These are phyloP conservation scores for Exophiala dermatitidis DNA, from an alignment of 2,329 filamentous ascomycete genomes.

Conservation along the genomic window DNA sequence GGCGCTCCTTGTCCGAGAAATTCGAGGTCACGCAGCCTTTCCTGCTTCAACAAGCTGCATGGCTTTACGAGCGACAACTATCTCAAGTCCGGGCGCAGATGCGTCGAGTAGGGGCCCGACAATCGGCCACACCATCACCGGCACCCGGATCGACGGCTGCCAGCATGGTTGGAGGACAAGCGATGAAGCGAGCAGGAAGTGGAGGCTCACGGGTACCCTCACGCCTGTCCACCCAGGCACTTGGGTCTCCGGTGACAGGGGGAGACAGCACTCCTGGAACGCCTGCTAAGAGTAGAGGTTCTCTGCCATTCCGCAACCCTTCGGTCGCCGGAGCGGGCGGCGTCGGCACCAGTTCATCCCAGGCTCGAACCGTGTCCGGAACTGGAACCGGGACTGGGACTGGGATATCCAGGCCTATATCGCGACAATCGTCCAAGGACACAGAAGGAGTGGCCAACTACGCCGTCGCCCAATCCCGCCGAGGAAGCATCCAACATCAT, in stretches of 20 bases:
- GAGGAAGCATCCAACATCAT: slow-evolving; percentile 26
- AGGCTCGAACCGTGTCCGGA: slow-evolving; percentile 11
- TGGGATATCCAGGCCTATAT: slow-evolving; percentile 17
- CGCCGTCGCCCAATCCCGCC: slow-evolving; percentile 18
- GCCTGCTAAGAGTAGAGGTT: slow-evolving; percentile 23
- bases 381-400: no score
- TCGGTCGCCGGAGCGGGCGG: slow-evolving; percentile 3
- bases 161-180: slow-evolving; percentile 36
- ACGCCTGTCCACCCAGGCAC: slow-evolving; percentile 30
- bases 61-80: slow-evolving; percentile 84
- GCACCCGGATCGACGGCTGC: slow-evolving; percentile 38
- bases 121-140: slow-evolving; percentile 39
- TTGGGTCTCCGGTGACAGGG: slow-evolving; percentile 16
- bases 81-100: slow-evolving; percentile 87
- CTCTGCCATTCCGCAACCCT: slow-evolving; percentile 19
- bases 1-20: slow-evolving; percentile 57
- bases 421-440: slow-evolving; percentile 23
- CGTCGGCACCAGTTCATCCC: neutral
- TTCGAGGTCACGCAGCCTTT: slow-evolving; percentile 86
- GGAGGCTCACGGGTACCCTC: slow-evolving; percentile 35
- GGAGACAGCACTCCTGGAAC: slow-evolving; percentile 22
- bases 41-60: slow-evolving; percentile 85
- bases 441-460: slow-evolving; percentile 2
- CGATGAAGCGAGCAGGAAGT: slow-evolving; percentile 31
- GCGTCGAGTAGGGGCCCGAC: slow-evolving; percentile 50